Evolutionary conservation across 176 grass and related monocot genomes (phyloP), one percentile per base, ranked within the genome.

Genomic region (Areca catechu): DNA sequence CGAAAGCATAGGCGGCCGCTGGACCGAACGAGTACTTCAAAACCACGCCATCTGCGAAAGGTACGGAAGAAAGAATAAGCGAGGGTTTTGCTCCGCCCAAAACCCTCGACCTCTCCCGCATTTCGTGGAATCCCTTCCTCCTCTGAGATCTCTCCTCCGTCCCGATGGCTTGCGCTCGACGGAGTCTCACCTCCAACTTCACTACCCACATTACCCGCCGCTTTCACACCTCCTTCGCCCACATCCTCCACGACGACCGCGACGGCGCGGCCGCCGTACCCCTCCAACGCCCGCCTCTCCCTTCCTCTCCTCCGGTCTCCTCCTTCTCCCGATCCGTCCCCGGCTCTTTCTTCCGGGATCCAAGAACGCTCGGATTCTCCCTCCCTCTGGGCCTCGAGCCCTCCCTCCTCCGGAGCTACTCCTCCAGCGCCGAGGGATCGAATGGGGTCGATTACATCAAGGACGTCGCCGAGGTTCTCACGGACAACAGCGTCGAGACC

Each of bases 401-500:
- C 20, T 61, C 49, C 69, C 27, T 53, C 18, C 64, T 67, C 58
- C 69, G 69, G 5, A 51, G 49, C 69, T 72, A 62, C 24, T 72
- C 69, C 49, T 53, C 58, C 5, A 53, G 19, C 18, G 3, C 57
- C n/a, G 24, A 23, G 18, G 27, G 25, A 20, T 53, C 69, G 12
- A 43, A 43, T n/a, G 69, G 54, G 18, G 20, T 22, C 24, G 49
- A 37, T 5, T 29, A 53, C 56, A 53, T 34, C 56, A 34, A 53
- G 17, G 57, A 71, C 57, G 69, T 53, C 24, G 23, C 57, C 15
- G 54, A 51, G 53, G 34, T 70, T 28, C 50, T 89, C 61, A 67
- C 71, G 49, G 74, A 74, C 5, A 28, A 19, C 51, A 65, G 77
- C 52, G 58, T 96, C 15, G 79, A 12, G 3, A 75, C 76, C 57